These are phyloP conservation scores for Aspergillus luchuensis DNA, from an alignment of 2,329 filamentous ascomycete species.

Conservation along the genomic window DNA sequence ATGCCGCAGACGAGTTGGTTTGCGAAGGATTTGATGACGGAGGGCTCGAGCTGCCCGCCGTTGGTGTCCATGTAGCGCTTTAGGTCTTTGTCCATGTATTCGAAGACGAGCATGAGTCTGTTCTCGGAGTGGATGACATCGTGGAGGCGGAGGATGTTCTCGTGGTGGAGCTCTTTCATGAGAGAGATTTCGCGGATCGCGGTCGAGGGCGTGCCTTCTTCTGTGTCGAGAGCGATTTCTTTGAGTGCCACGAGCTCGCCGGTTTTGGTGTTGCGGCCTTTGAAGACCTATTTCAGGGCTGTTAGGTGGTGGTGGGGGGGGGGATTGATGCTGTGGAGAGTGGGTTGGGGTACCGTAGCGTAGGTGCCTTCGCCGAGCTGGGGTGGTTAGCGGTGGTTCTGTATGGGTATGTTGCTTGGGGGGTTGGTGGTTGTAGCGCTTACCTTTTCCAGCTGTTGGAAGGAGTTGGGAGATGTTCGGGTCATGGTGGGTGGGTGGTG, in stretches of 20 bases:
- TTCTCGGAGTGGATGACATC: slow-evolving; percentile 99
- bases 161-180: slow-evolving; percentile 99
- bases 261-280: slow-evolving; percentile 19
- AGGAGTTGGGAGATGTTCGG: slow-evolving; percentile 15
- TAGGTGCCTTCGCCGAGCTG: slow-evolving; percentile 22
- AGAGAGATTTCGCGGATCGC: slow-evolving; percentile 97
- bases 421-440: background rate
- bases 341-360: slow-evolving; percentile 14
- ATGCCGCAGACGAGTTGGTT: slow-evolving; percentile 92
- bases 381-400: background rate
- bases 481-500: slow-evolving; percentile 7
- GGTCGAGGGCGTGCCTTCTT: slow-evolving; percentile 95
- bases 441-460: slow-evolving; percentile 20
- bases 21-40: slow-evolving; percentile 97
- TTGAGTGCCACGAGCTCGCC: slow-evolving; percentile 20
- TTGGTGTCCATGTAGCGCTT: slow-evolving; percentile 98
- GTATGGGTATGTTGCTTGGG: background rate
- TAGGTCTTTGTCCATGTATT: slow-evolving; percentile 96
- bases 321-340: background rate
- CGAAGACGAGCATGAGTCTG: slow-evolving; percentile 98
- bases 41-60: slow-evolving; percentile 81
- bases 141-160: slow-evolving; percentile 94
- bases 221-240: slow-evolving; percentile 40
- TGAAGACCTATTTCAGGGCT: slow-evolving; percentile 16
- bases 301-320: slow-evolving; percentile 11